A percentile compares a stretch with the other conserved stretches of the same genome.
phyloP scores from a whole-genome alignment of 257 asterid species.

The Eustoma russellianum region DNA sequence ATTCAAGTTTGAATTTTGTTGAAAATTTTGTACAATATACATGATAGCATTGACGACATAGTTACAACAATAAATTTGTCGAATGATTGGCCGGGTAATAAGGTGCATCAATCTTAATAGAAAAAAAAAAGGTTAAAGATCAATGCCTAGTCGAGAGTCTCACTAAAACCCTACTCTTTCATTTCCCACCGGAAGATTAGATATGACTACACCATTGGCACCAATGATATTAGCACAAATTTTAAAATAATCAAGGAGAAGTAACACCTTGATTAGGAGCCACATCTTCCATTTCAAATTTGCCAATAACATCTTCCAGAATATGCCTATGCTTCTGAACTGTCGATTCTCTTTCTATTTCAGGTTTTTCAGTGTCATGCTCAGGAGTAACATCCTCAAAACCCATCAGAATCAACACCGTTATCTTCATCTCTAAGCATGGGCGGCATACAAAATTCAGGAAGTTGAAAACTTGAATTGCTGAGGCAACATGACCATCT shows the following conservation, averaged over 20 bases:
- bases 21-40: no score
- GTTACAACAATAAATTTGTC: no score
- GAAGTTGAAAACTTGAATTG: constrained; percentile 84
- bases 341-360: constrained; percentile 28
- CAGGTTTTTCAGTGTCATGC: constrained; percentile 39
- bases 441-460: constrained; percentile 79
- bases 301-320: constrained; percentile 87
- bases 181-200: constrained; percentile 28
- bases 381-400: constrained; percentile 94
- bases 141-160: no score
- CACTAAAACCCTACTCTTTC: no score
- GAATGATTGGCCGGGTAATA: no score
- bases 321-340: constrained; percentile 67
- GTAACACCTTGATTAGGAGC: constrained; percentile 53
- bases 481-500: constrained; percentile 29
- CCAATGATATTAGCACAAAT: constrained; percentile 27
- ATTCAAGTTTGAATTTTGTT: no score
- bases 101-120: no score
- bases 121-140: no score
- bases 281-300: constrained; percentile 96
- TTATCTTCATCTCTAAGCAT: constrained; percentile 62
- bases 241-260: no score
- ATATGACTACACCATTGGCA: constrained; percentile 20
- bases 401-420: constrained; percentile 74
- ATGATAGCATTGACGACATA: no score